Conservation (phyloP, 225 moss, liverwort and hornwort species). For the Anthoceros angustus region DNA sequence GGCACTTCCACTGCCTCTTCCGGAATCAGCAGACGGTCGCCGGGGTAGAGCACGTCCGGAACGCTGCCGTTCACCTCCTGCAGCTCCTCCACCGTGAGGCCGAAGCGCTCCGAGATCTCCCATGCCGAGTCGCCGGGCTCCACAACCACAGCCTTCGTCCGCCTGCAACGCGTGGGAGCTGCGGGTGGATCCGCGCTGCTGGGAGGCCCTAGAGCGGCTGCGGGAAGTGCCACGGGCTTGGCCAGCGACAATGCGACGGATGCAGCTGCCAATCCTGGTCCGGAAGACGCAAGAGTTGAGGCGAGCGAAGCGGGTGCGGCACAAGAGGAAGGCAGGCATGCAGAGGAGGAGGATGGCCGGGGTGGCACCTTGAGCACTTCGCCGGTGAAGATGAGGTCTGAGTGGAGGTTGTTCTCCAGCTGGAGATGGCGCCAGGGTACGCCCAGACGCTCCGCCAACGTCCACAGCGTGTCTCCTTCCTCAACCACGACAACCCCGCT, state of each 20-base stretch:
- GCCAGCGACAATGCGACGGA: conserved; percentile 4
- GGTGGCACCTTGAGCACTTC: conserved; percentile 19
- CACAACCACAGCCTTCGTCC: conserved; percentile 49
- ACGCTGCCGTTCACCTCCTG: conserved; percentile 34
- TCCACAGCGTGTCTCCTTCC: conserved; percentile 44
- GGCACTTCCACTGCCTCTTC: conserved; percentile 37
- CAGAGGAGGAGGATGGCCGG: not conserved
- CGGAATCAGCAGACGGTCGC: conserved; percentile 57
- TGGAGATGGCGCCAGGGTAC: conserved; percentile 38
- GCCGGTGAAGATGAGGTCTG: conserved; percentile 28
- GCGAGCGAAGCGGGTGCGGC: not conserved
- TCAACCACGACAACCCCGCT: conserved; percentile 16
- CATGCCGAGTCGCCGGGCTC: conserved; percentile 58
- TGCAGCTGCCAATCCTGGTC: not conserved
- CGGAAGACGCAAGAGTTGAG: not conserved
- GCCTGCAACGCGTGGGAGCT: conserved; percentile 12
- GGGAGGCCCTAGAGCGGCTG: not conserved
- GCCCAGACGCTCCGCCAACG: conserved; percentile 23
- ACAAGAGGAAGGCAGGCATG: conserved; percentile 1
- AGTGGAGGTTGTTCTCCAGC: conserved; percentile 23
- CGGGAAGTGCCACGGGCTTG: not conserved
- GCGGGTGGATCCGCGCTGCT: conserved; percentile 2
- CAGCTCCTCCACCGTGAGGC: conserved; percentile 56
- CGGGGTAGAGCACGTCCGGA: conserved; percentile 55
- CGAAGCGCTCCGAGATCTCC: conserved; percentile 73